A percentile compares a stretch with the other conserved stretches of the same genome.
These are phyloP conservation scores for Nematocida ausubeli DNA, from an alignment of 371 early-diverging fungal genomes.

Conservation along the genomic window DNA sequence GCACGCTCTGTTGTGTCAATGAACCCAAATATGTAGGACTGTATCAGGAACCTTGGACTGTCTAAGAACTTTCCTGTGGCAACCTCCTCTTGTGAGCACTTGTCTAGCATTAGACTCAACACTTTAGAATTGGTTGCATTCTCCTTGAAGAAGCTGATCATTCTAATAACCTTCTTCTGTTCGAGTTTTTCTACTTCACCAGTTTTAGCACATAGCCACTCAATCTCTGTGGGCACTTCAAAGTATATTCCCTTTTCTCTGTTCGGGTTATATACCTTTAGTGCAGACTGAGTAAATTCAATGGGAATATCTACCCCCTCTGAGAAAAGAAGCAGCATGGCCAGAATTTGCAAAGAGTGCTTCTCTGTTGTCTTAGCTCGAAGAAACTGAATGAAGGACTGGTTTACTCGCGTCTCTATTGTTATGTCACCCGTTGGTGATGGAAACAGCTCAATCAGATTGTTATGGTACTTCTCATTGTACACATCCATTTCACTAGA, in stretches of 20 bases:
- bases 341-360: neutral
- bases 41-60: neutral
- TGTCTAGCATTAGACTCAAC: no score
- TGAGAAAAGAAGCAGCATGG: neutral
- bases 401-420: neutral
- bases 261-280: neutral
- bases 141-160: neutral
- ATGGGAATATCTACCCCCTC: neutral
- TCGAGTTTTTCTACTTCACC: neutral
- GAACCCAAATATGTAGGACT: neutral
- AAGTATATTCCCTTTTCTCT: neutral
- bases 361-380: neutral
- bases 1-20: neutral
- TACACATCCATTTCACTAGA: no score
- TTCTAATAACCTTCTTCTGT: neutral
- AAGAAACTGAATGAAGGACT: neutral
- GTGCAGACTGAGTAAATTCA: neutral
- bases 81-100: neutral
- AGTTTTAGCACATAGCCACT: neutral
- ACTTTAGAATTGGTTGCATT: neutral
- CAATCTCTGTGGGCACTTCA: neutral
- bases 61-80: neutral
- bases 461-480: neutral
- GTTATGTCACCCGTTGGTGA: neutral
- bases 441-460: neutral